phyloP scores from a whole-genome alignment of 1,284 basidiomycete species.

The Phenoliferia sp. region DNA sequence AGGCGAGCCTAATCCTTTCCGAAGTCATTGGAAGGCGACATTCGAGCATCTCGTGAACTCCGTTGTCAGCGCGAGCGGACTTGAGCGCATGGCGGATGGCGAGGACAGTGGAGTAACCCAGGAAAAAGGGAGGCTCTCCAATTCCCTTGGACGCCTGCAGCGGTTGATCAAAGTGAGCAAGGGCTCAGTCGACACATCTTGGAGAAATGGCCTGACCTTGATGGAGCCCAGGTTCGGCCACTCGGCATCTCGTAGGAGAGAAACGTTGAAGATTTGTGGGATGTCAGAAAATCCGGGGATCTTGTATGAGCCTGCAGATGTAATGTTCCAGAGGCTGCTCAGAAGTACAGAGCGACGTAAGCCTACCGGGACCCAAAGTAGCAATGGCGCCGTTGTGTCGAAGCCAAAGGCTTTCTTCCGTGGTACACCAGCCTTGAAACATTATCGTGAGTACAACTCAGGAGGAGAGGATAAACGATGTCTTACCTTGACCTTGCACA shows the following conservation, averaged over 20 bases:
- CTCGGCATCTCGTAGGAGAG: constrained; percentile 38
- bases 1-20: constrained; percentile 41
- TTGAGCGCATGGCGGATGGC: constrained; percentile 41
- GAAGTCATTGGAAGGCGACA: constrained; percentile 41
- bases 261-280: constrained; percentile 39
- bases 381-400: constrained; percentile 39
- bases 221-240: constrained; percentile 38
- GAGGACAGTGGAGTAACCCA: constrained; percentile 40
- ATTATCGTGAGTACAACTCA: no score
- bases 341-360: not conserved
- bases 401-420: constrained; percentile 42
- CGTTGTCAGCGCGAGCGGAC: constrained; percentile 37
- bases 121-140: constrained; percentile 42
- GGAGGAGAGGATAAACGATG: not conserved
- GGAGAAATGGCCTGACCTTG: constrained; percentile 1
- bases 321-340: not conserved
- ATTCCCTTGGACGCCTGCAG: constrained; percentile 15
- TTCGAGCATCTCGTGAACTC: constrained; percentile 22
- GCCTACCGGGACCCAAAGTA: constrained; percentile 39
- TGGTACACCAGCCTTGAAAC: constrained; percentile 37
- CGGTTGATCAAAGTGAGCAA: not conserved
- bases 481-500: constrained; percentile 24
- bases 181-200: not conserved
- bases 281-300: constrained; percentile 43
- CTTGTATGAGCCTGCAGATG: constrained; percentile 28